Evolutionary conservation across 2,329 filamentous ascomycete species (phyloP), one percentile per base, ranked within the genome.

Genomic region (Monilinia vaccinii-corymbosi): DNA sequence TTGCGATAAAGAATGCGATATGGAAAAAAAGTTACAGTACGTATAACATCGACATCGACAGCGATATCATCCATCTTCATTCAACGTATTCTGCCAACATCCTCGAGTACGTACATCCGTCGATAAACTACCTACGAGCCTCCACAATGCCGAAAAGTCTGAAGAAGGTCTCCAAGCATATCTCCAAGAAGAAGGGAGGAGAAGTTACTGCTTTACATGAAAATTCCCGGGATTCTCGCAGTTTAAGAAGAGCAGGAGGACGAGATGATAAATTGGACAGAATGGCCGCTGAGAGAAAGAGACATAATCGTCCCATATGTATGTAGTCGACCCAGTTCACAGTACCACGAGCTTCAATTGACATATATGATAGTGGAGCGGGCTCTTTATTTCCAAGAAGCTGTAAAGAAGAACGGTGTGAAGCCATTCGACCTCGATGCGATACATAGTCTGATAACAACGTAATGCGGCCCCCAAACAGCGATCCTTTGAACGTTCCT

Each of bases 151-250:
- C 89, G 16, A 87, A 85, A 71, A 83, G 86, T 48, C 76, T 97
- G 8, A 77, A 84, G 64, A 97, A 97, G 73, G 88, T 94, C 23
- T 84, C 88, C 64, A 97, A 97, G 77, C 85, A 91, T 65, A 93
- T 97, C 65, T 78, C 85, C 38, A 96, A 96, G 78, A 97, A 97
- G 81, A 85, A 88, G 66, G 84, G 85, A 65, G 84, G 85, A 23
- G 84, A 85, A 44, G 81, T 90, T 50, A 85, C 86, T 34, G 81
- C 87, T 14, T 80, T 97, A 25, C 93, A 97, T 71, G 88, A 91
- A 74, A 91, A 91, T 72, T 96, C 91, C 62, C 82, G 94, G 66
- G 90, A 97, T 77, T 89, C 91, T 4, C 83, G 87, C 70, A 83
- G 90, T 56, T 78, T 97, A 64, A 87, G 91, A 72, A 83, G 86